These are phyloP conservation scores for Talaromyces amestolkiae DNA, from an alignment of 2,329 filamentous ascomycete genomes.

Conservation along the genomic window DNA sequence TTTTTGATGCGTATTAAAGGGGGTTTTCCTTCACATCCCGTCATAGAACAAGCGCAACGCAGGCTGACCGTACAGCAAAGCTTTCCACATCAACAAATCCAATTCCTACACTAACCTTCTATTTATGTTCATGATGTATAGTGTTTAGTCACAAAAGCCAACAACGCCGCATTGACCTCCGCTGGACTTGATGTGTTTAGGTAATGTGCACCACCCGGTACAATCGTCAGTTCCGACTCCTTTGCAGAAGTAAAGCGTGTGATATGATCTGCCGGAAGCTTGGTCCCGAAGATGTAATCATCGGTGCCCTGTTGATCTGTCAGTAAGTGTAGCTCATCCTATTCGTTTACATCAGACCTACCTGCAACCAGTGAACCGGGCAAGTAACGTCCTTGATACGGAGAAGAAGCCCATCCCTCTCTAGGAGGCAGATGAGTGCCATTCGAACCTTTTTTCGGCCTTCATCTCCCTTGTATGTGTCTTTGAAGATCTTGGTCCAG, in stretches of 20 bases:
- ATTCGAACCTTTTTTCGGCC: constrained; percentile 44
- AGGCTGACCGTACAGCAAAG: too few relatives aligned
- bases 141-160: background rate
- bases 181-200: background rate
- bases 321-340: constrained; percentile 29
- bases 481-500: constrained; percentile 42
- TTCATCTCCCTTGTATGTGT: constrained; percentile 47
- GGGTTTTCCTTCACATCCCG: too few relatives aligned
- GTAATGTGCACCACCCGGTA: background rate
- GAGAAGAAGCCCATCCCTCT: constrained; percentile 46
- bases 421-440: constrained; percentile 47
- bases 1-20: too few relatives aligned
- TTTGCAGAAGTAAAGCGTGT: background rate
- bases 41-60: too few relatives aligned
- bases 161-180: constrained; percentile 26
- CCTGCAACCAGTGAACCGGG: constrained; percentile 49
- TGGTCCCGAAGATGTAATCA: constrained; percentile 14
- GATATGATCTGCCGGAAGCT: constrained; percentile 26
- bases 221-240: background rate
- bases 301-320: constrained; percentile 9
- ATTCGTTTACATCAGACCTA: constrained; percentile 38
- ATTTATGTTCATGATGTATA: background rate
- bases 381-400: constrained; percentile 46
- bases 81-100: background rate
- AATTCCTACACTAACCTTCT: background rate